These are phyloP conservation scores for Melastoma candidum DNA, from an alignment of 441 rosid species.

Conservation along the genomic window DNA sequence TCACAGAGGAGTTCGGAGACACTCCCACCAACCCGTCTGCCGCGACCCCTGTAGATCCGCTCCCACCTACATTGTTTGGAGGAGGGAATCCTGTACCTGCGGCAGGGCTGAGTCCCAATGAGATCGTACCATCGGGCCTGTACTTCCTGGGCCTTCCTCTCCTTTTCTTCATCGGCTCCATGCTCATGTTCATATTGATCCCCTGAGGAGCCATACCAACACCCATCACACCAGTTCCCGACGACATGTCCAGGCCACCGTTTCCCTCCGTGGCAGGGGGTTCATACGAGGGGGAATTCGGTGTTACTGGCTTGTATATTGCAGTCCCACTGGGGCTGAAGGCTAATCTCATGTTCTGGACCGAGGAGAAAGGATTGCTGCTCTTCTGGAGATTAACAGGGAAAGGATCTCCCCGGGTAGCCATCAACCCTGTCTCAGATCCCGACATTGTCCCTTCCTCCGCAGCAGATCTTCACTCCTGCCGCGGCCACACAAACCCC, in stretches of 20 bases:
- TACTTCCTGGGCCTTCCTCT: slow-evolving; percentile 89
- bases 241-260: too few species aligned
- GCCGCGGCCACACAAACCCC: slow-evolving; percentile 12
- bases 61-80: slow-evolving; percentile 6
- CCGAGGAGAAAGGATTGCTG: slow-evolving; percentile 26
- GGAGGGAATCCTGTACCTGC: slow-evolving; percentile 25
- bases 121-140: slow-evolving; percentile 50
- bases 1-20: slow-evolving; percentile 23
- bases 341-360: slow-evolving; percentile 59
- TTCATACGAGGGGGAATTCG: slow-evolving; percentile 40
- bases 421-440: slow-evolving; percentile 58
- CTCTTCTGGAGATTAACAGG: slow-evolving; percentile 26
- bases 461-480: slow-evolving; percentile 13
- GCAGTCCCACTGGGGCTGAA: slow-evolving; percentile 39
- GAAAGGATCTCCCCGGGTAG: slow-evolving; percentile 38
- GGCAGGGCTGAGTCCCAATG: slow-evolving; percentile 32
- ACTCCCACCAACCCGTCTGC: slow-evolving; percentile 13
- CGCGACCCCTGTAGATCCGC: not conserved
- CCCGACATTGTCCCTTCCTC: slow-evolving; percentile 40
- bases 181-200: slow-evolving; percentile 34
- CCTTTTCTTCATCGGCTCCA: slow-evolving; percentile 44
- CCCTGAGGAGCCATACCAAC: slow-evolving; percentile 5
- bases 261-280: slow-evolving; percentile 1
- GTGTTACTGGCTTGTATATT: slow-evolving; percentile 41
- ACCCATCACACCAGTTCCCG: not conserved